phyloP scores from a whole-genome alignment of 352 stramenopile species.

The Pythium utonaiense region DNA sequence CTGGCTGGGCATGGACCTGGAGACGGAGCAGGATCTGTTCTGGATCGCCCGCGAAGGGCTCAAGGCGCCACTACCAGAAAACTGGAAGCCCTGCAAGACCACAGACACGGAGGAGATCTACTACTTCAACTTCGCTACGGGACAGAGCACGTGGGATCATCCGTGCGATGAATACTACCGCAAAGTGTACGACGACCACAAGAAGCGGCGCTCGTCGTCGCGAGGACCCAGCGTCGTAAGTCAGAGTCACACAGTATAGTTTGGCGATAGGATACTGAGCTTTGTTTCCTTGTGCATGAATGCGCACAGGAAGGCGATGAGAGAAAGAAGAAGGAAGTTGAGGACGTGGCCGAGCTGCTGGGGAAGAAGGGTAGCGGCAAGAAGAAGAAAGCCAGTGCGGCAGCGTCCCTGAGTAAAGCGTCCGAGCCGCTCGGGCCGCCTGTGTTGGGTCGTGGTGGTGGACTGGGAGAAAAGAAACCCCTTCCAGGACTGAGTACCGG shows the following conservation, averaged over 20 bases:
- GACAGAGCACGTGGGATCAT: constrained; percentile 94
- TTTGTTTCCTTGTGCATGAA: no score
- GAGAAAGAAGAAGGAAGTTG: constrained; percentile 77
- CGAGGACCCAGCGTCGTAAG: neutral
- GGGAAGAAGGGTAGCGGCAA: constrained; percentile 39
- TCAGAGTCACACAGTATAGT: no score
- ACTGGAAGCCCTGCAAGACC: constrained; percentile 96
- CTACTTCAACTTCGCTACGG: constrained; percentile 94
- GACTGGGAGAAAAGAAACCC: constrained; percentile 70
- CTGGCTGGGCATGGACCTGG: constrained; percentile 94
- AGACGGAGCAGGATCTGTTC: constrained; percentile 89
- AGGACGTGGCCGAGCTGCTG: constrained; percentile 78
- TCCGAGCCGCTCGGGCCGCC: constrained; percentile 41
- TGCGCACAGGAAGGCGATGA: constrained; percentile 52
- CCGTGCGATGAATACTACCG: constrained; percentile 94
- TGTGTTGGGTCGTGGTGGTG: constrained; percentile 32
- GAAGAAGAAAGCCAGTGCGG: constrained; percentile 45
- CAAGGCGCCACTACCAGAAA: constrained; percentile 90
- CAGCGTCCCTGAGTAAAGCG: constrained; percentile 26
- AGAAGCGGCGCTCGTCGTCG: constrained; percentile 51
- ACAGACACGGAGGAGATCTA: constrained; percentile 95
- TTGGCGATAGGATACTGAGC: no score
- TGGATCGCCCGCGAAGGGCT: constrained; percentile 94
- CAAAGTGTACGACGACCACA: constrained; percentile 92
- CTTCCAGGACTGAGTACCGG: constrained; percentile 39